These are phyloP conservation scores for Neltuma alba DNA, from an alignment of 306 rosid genomes.

Conservation along the genomic window DNA sequence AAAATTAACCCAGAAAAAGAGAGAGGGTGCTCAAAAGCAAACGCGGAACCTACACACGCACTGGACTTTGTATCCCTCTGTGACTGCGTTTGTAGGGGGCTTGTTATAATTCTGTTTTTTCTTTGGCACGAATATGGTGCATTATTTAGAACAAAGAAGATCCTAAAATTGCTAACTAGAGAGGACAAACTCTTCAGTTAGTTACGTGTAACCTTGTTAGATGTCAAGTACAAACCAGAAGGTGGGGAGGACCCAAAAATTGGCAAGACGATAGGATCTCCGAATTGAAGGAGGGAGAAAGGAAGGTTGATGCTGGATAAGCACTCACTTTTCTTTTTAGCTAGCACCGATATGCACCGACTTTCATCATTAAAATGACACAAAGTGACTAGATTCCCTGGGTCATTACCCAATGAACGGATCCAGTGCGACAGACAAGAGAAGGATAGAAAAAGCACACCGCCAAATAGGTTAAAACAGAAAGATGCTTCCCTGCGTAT, in stretches of 20 bases:
- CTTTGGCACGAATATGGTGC: background rate
- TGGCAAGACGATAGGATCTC: background rate
- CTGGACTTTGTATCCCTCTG: too few relatives aligned
- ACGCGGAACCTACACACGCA: too few relatives aligned
- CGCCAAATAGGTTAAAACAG: background rate
- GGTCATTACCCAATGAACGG: background rate
- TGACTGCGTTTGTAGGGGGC: too few relatives aligned
- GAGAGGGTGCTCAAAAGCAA: too few relatives aligned
- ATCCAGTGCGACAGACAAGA: background rate
- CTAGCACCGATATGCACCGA: background rate
- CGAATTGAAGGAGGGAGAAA: background rate
- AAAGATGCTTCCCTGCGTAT: background rate
- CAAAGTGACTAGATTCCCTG: background rate
- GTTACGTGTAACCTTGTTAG: background rate
- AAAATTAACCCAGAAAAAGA: too few relatives aligned
- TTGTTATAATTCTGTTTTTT: too few relatives aligned
- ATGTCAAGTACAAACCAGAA: background rate
- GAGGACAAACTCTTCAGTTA: background rate
- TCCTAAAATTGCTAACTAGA: background rate
- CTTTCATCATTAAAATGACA: background rate
- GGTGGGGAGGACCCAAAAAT: background rate
- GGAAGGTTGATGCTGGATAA: background rate
- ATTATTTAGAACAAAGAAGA: background rate
- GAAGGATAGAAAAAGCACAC: background rate
- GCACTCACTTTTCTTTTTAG: background rate